A percentile compares a stretch with the other conserved stretches of the same genome.
Conservation (phyloP, 768 basidiomycete species). For the Mycena haematopus region DNA sequence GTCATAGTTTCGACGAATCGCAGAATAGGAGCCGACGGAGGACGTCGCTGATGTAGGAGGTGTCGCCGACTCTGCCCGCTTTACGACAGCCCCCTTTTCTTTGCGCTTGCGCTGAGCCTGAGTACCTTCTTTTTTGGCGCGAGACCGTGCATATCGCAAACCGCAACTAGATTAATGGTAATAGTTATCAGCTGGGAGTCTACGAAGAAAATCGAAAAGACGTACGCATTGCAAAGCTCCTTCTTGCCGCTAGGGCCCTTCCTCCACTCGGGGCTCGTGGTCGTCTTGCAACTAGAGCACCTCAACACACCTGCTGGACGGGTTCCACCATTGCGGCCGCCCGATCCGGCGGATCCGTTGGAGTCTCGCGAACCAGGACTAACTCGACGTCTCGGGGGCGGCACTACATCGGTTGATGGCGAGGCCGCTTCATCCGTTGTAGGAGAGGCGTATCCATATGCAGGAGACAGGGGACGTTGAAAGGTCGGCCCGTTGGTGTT, state of each 20-base stretch:
- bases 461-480: slow-evolving; percentile 44
- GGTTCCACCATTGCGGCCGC: slow-evolving; percentile 60
- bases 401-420: slow-evolving; percentile 51
- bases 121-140: slow-evolving; percentile 85
- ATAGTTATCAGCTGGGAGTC: slow-evolving; percentile 16
- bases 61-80: slow-evolving; percentile 50
- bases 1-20: slow-evolving; percentile 56
- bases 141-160: slow-evolving; percentile 83
- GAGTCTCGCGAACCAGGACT: slow-evolving; percentile 61
- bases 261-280: slow-evolving; percentile 88
- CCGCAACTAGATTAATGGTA: slow-evolving; percentile 63
- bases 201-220: slow-evolving; percentile 31
- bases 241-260: slow-evolving; percentile 92
- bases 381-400: slow-evolving; percentile 62
- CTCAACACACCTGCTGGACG: slow-evolving; percentile 74
- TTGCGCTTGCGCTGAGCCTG: slow-evolving; percentile 65
- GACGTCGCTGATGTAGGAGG: slow-evolving; percentile 44
- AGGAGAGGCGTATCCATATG: slow-evolving; percentile 44
- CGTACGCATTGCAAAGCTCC: slow-evolving; percentile 92
- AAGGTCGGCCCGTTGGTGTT: slow-evolving; percentile 22
- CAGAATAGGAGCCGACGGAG: slow-evolving; percentile 44
- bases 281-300: slow-evolving; percentile 83
- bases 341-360: slow-evolving; percentile 37
- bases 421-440: slow-evolving; percentile 38
- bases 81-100: slow-evolving; percentile 53